Percentiles rank a stretch among this genome's conserved stretches.
Evolutionary conservation across 148 eudicot species (phyloP).

Genomic region (Chenopodium album): DNA sequence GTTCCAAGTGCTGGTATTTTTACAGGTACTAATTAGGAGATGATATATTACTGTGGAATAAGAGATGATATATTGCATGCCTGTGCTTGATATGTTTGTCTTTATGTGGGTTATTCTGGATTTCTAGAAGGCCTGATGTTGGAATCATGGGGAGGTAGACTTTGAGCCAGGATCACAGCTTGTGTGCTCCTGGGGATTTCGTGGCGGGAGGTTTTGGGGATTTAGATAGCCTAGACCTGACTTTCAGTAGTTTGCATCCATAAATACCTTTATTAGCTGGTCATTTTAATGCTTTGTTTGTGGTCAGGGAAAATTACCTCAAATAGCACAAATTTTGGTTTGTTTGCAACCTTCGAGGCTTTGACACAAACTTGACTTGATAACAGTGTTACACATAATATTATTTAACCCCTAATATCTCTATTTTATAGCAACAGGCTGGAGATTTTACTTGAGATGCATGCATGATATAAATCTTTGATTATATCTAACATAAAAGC

Average conservation of each 20-base stretch:
- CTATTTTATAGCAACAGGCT: background rate
- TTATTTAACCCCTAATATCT: background rate
- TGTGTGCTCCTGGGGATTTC: background rate
- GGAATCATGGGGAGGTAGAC: background rate
- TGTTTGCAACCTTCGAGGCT: background rate
- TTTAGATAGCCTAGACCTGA: background rate
- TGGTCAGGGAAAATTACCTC: background rate
- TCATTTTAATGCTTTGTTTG: background rate
- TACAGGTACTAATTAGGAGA: slow-evolving; percentile 49
- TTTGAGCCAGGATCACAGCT: background rate
- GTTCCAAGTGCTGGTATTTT: slow-evolving; percentile 90
- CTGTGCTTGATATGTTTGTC: background rate
- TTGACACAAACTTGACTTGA: background rate
- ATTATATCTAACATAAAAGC: background rate
- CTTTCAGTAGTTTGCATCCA: background rate
- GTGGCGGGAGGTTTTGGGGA: background rate
- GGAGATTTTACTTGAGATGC: background rate
- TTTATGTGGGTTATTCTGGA: background rate
- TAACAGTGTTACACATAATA: too few relatives aligned
- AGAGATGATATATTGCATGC: background rate
- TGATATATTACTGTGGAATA: background rate
- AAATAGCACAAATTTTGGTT: background rate
- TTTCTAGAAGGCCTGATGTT: background rate
- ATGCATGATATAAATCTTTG: background rate
- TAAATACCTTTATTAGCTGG: background rate